Conservation (phyloP, 2,329 filamentous ascomycete genomes). For the Hawksworthiomyces lignivorus region DNA sequence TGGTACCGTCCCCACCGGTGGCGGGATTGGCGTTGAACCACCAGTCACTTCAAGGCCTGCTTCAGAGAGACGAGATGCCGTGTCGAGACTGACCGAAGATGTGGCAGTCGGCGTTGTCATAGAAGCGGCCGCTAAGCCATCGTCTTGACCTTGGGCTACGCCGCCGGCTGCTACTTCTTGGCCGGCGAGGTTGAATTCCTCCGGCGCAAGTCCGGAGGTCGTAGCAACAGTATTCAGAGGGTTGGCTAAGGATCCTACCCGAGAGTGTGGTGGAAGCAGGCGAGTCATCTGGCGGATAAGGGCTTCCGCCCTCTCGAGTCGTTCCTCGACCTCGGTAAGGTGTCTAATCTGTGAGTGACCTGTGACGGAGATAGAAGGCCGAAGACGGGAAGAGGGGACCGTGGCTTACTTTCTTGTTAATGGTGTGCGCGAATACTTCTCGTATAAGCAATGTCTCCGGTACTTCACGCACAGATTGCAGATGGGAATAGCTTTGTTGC, state of each 20-base stretch:
- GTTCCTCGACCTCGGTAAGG: constrained; percentile 30
- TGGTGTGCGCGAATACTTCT: constrained; percentile 39
- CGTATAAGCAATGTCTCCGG: constrained; percentile 38
- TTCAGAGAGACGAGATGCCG: too few species aligned
- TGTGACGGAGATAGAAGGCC: neutral
- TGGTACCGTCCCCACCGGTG: too few species aligned
- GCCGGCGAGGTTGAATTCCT: too few species aligned
- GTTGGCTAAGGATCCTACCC: too few species aligned
- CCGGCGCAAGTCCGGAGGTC: too few species aligned
- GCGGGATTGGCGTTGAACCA: too few species aligned
- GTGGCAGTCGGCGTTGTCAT: neutral
- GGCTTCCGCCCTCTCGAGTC: neutral
- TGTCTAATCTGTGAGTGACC: constrained; percentile 19
- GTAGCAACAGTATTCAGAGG: too few species aligned
- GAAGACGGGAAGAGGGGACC: too few species aligned
- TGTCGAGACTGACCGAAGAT: neutral
- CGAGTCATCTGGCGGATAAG: neutral
- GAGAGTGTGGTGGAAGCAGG: too few species aligned
- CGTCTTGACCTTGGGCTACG: too few species aligned
- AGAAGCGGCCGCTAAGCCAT: neutral
- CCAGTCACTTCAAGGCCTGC: too few species aligned
- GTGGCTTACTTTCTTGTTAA: constrained; percentile 34
- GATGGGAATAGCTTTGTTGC: constrained; percentile 29
- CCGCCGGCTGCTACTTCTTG: too few species aligned
- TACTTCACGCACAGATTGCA: constrained; percentile 35